Evolutionary conservation across 2,329 filamentous ascomycete species (phyloP).

Genomic region (Exophiala calicioides): DNA sequence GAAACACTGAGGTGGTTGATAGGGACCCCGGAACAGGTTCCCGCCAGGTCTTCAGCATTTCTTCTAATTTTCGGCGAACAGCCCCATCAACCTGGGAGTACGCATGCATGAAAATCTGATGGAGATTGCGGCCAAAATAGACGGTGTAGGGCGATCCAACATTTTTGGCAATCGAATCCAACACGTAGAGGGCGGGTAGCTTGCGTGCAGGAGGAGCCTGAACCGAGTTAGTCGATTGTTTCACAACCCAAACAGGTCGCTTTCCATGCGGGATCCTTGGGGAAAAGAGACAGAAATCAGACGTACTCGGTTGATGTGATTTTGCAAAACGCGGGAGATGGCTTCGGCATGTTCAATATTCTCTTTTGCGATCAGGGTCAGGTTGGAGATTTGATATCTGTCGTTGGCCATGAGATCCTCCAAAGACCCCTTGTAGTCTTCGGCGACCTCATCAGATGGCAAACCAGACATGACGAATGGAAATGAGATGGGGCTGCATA

Average conservation of each 20-base stretch:
- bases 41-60: conserved; percentile 98
- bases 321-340: conserved; percentile 85
- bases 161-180: conserved; percentile 98
- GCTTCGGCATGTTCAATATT: conserved; percentile 93
- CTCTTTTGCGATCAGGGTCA: conserved; percentile 96
- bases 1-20: conserved; percentile 89
- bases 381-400: conserved; percentile 92
- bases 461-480: conserved; percentile 62
- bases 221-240: conserved; percentile 23
- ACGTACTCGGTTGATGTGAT: conserved; percentile 93
- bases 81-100: conserved; percentile 83
- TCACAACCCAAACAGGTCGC: conserved; percentile 2
- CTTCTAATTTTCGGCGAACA: conserved; percentile 88
- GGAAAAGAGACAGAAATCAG: conserved; percentile 28
- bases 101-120: conserved; percentile 93
- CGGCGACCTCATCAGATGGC: conserved; percentile 79
- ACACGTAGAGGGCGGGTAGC: conserved; percentile 91
- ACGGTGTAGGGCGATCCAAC: conserved; percentile 96
- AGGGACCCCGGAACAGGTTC: conserved; percentile 91
- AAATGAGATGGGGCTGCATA: conserved; percentile 17
- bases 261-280: conserved; percentile 30
- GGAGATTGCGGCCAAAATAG: conserved; percentile 89
- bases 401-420: conserved; percentile 90
- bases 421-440: conserved; percentile 90
- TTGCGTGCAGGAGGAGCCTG: conserved; percentile 87